Evolutionary conservation across 1,139 yeast species (phyloP).

Genomic region (Arxiozyma bovina): DNA sequence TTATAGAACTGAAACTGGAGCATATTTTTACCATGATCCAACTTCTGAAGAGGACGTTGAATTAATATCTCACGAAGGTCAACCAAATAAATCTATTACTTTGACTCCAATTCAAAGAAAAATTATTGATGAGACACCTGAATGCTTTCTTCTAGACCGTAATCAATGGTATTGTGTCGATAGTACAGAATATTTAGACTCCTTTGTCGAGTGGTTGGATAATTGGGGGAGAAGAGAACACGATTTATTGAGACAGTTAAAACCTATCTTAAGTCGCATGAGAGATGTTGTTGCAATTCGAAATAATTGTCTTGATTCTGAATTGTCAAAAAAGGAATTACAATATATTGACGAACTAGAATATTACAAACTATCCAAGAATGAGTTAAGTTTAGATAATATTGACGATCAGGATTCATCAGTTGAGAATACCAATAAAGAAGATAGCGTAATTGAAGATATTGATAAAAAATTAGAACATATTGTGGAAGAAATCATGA

Average conservation of each 20-base stretch:
- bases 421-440: slow-evolving; percentile 10
- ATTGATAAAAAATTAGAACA: slow-evolving; percentile 29
- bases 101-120: slow-evolving; percentile 51
- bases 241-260: slow-evolving; percentile 54
- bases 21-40: slow-evolving; percentile 15
- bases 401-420: slow-evolving; percentile 13
- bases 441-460: slow-evolving; percentile 13
- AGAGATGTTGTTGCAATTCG: slow-evolving; percentile 53
- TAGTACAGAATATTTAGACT: slow-evolving; percentile 46
- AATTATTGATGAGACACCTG: slow-evolving; percentile 56
- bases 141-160: slow-evolving; percentile 41
- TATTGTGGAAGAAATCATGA: slow-evolving; percentile 29
- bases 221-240: slow-evolving; percentile 73
- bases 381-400: slow-evolving; percentile 22
- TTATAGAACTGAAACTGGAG: slow-evolving; percentile 13
- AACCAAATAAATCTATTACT: slow-evolving; percentile 23
- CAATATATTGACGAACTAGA: slow-evolving; percentile 36
- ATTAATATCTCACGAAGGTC: slow-evolving; percentile 39
- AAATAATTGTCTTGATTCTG: slow-evolving; percentile 41
- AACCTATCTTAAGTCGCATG: slow-evolving; percentile 46
- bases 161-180: slow-evolving; percentile 69
- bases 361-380: slow-evolving; percentile 32
- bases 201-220: slow-evolving; percentile 59
- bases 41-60: slow-evolving; percentile 20
- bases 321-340: slow-evolving; percentile 35